Conservation (phyloP, 495 filamentous ascomycete species). For the Penicillium longicatenatum region DNA sequence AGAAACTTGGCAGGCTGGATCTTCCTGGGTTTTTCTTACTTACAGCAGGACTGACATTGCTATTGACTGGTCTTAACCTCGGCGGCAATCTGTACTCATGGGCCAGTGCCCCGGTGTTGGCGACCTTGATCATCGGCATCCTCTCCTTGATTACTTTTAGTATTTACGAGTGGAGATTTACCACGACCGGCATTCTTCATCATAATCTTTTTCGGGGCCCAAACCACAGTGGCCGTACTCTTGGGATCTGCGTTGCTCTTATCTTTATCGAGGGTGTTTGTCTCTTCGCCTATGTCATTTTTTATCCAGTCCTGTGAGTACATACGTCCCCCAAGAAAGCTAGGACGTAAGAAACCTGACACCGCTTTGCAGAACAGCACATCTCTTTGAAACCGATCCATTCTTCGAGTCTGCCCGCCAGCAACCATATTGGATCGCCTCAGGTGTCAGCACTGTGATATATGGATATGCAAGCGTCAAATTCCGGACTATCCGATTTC, state of each 20-base stretch:
- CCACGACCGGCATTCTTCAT: conserved; percentile 15
- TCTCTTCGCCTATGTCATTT: conserved; percentile 14
- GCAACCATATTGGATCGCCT: conserved; percentile 13
- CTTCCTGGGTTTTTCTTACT: conserved; percentile 10
- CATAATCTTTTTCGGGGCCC: conserved; percentile 12
- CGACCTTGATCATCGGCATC: background rate
- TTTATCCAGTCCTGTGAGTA: conserved; percentile 13
- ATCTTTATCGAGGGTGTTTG: conserved; percentile 18
- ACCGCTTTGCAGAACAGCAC: background rate
- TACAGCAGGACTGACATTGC: conserved; percentile 10
- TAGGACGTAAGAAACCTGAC: background rate
- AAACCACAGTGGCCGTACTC: conserved; percentile 4
- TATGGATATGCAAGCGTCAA: conserved; percentile 11
- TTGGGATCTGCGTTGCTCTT: conserved; percentile 13
- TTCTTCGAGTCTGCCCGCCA: conserved; percentile 5
- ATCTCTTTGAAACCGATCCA: conserved; percentile 1
- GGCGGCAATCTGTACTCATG: conserved; percentile 3
- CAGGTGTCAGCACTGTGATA: conserved; percentile 11
- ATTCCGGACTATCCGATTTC: conserved; percentile 10
- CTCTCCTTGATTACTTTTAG: background rate
- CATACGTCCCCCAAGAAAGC: background rate
- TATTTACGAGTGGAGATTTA: conserved; percentile 17
- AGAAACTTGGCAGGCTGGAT: conserved; percentile 13
- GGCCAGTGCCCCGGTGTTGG: background rate
- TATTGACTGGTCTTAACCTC: conserved; percentile 15